Evolutionary conservation across 2,329 filamentous ascomycete species (phyloP).

Genomic region (Phialocephala subalpina): DNA sequence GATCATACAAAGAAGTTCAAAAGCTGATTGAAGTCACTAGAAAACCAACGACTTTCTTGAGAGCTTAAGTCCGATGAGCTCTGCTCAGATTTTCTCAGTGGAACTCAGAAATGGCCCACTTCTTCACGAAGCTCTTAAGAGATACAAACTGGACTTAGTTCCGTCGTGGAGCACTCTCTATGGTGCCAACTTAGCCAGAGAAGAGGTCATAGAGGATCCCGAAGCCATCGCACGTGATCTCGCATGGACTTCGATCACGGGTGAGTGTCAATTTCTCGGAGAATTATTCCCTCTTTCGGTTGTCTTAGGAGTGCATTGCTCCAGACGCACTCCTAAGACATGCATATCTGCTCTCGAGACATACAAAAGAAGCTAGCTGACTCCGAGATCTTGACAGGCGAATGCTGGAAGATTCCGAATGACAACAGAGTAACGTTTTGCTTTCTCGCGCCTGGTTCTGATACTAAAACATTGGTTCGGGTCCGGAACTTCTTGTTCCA

Average conservation of each 20-base stretch:
- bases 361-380: no score
- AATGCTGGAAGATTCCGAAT: constrained; percentile 26
- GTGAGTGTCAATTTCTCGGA: no score
- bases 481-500: constrained; percentile 19
- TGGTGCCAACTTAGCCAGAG: neutral
- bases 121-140: neutral
- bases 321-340: no score
- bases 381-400: no score
- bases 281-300: no score
- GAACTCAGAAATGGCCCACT: neutral
- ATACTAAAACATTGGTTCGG: constrained; percentile 6
- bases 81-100: neutral
- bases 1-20: neutral
- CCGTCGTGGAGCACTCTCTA: neutral
- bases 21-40: neutral
- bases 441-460: constrained; percentile 13
- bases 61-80: neutral
- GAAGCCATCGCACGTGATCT: neutral
- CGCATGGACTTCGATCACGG: constrained; percentile 20
- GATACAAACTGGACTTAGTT: neutral
- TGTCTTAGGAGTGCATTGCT: no score
- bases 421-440: constrained; percentile 25
- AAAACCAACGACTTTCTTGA: neutral
- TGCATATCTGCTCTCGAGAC: no score
- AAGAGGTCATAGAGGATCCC: neutral